phyloP scores from a whole-genome alignment of 768 basidiomycete species.

The Rhodosporidiobolus sp. region DNA sequence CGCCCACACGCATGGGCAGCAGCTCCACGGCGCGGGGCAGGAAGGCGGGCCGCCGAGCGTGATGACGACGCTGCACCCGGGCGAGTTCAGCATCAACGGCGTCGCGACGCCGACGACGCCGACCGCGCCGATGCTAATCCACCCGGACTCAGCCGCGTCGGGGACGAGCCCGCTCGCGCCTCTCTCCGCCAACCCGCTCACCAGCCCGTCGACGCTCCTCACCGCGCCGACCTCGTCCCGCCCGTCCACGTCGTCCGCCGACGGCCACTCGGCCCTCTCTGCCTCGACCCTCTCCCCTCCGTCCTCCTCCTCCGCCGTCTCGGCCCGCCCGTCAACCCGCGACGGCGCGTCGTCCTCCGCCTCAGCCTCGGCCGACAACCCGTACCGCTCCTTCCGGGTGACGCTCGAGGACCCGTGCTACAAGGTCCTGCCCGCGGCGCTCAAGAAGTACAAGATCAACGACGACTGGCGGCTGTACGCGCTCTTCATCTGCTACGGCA shows the following conservation, averaged over 20 bases:
- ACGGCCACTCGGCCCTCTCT: too few species aligned
- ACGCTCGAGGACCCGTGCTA: constrained; percentile 96
- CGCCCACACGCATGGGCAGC: neutral
- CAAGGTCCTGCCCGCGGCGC: constrained; percentile 94
- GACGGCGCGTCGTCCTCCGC: neutral
- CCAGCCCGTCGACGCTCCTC: neutral
- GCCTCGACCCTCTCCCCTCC: neutral
- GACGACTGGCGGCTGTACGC: constrained; percentile 99
- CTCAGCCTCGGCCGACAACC: constrained; percentile 54
- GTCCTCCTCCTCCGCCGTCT: neutral
- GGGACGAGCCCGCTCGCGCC: neutral
- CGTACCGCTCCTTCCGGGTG: constrained; percentile 88
- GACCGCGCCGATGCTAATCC: constrained; percentile 25
- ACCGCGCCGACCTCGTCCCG: neutral
- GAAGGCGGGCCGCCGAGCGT: neutral
- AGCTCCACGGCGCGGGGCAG: neutral
- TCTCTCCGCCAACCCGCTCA: neutral
- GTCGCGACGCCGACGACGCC: constrained; percentile 37
- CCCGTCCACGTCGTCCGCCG: neutral
- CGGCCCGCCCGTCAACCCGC: neutral
- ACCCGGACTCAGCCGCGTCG: neutral
- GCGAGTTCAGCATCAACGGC: constrained; percentile 35
- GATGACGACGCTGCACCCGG: neutral
- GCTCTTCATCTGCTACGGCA: constrained; percentile 98
- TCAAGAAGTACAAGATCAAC: constrained; percentile 98